phyloP scores from a whole-genome alignment of 495 filamentous ascomycete species.

The Lindgomyces ingoldianus region DNA sequence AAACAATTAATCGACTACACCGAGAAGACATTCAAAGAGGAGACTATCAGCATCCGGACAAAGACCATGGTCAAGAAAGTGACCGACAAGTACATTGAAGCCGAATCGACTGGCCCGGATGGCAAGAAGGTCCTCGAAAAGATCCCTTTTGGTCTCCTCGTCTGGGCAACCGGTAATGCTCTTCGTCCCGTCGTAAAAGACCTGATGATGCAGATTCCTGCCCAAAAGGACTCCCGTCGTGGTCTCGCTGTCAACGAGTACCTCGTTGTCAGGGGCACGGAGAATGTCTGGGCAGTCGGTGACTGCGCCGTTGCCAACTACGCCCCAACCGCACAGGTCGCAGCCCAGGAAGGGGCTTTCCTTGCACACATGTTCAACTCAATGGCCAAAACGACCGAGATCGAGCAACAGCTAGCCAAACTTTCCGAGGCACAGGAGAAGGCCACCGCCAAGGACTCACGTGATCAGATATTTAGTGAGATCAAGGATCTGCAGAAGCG shows the following conservation, averaged over 20 bases:
- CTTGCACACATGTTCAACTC: slow-evolving; percentile 95
- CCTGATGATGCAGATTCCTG: slow-evolving; percentile 87
- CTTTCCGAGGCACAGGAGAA: slow-evolving; percentile 65
- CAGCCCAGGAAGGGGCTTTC: slow-evolving; percentile 93
- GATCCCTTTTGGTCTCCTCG: slow-evolving; percentile 92
- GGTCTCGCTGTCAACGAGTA: slow-evolving; percentile 97
- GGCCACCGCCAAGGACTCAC: slow-evolving; percentile 59
- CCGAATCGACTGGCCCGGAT: slow-evolving; percentile 80
- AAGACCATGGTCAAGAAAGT: slow-evolving; percentile 99
- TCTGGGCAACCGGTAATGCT: slow-evolving; percentile 98
- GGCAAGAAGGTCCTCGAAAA: slow-evolving; percentile 77
- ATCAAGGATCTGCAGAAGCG: slow-evolving; percentile 84
- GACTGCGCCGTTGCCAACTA: slow-evolving; percentile 96
- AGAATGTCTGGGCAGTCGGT: slow-evolving; percentile 90
- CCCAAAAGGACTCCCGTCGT: slow-evolving; percentile 90
- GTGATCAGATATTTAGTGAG: slow-evolving; percentile 61
- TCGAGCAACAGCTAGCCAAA: slow-evolving; percentile 69
- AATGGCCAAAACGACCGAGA: slow-evolving; percentile 84
- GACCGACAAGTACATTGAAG: slow-evolving; percentile 91
- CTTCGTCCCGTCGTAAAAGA: slow-evolving; percentile 85
- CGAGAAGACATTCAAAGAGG: slow-evolving; percentile 97
- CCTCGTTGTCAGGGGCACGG: slow-evolving; percentile 93
- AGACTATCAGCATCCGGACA: slow-evolving; percentile 91
- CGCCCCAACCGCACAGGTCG: slow-evolving; percentile 95
- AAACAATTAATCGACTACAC: slow-evolving; percentile 99